These are phyloP conservation scores for Nectriaceae sp. DNA, from an alignment of 2,329 filamentous ascomycete genomes.

Conservation along the genomic window DNA sequence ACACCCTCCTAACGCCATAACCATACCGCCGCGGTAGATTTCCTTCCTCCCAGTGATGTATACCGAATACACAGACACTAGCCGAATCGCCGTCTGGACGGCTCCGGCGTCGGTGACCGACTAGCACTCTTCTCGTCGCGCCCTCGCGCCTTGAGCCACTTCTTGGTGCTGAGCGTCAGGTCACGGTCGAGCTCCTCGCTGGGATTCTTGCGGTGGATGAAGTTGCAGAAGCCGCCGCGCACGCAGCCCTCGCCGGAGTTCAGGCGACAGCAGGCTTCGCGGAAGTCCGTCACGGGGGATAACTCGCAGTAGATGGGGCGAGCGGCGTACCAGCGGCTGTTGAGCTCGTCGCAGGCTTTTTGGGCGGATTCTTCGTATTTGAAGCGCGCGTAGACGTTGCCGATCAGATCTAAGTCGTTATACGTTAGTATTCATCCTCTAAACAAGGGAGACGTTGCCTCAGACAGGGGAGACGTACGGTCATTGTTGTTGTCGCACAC, in stretches of 20 bases:
- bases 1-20: conserved; percentile 30
- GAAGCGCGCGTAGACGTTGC: conserved; percentile 99
- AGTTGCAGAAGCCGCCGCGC: conserved; percentile 96
- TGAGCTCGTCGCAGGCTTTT: conserved; percentile 89
- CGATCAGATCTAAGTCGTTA: conserved; percentile 73
- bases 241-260: conserved; percentile 96
- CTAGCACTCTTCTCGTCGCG: conserved; percentile 80
- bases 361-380: conserved; percentile 99
- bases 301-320: conserved; percentile 98
- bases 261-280: conserved; percentile 93
- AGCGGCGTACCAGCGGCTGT: conserved; percentile 94
- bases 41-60: conserved; percentile 2
- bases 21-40: conserved; percentile 14
- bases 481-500: conserved; percentile 99
- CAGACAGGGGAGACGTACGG: conserved; percentile 55
- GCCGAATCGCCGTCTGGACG: conserved; percentile 67
- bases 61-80: conserved; percentile 5
- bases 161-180: conserved; percentile 86
- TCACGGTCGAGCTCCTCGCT: conserved; percentile 86
- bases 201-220: conserved; percentile 97
- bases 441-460: not conserved
- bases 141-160: conserved; percentile 87
- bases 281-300: conserved; percentile 94
- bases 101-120: conserved; percentile 85
- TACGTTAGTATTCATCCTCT: conserved; percentile 22